Base-by-base conservation (phyloP, 371 early-diverging fungal genomes). In the Thermomucor indicae-seudaticae region DNA sequence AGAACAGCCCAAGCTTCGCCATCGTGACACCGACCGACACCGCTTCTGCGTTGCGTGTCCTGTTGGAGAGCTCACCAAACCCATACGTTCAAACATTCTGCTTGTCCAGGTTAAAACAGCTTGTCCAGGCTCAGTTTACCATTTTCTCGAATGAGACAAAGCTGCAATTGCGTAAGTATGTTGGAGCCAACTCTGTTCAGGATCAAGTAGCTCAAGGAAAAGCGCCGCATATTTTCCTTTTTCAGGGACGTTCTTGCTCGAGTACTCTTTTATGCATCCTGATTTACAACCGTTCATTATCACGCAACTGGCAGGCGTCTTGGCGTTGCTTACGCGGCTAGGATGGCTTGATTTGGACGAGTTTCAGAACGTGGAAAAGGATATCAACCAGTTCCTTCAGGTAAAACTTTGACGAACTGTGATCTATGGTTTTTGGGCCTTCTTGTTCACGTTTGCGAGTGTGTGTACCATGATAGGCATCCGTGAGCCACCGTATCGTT, bases 271-370 rank as follows among this genome's bases (percentile, higher is more conserved):
- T 51, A 75, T 78, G 62, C 79, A 83, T 46, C 76, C 75, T 3
- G 82, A 81, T 42, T 63, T 87, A 28, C 78, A 78, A n/a, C 72
- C 76, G 3, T 91, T 87, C 60, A 79, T 91, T 39, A 65, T 84
- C 22, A 63, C 85, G 8, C 80, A 83, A 38, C 64, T 89, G 25
- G 79, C 86, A 12, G 81, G 82, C 51, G 73, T 90, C 1, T 81
- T 91, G 53, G 81, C 88, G n/a, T 55, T 84, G 24, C 66, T 93
- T 27, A 88, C 90, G 20, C 85, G 89, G 54, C 62, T 91, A 12
- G 90, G 91, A 6, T 93, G 94, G 92, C 74, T 83, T 32, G 92
- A 90, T 31, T 60, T 81, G 19, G 77, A 79, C 12, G 85, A 86
- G 29, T 91, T 89, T 55, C 78, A 76, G 31, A 70, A 77, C 23